Conservation (phyloP, 352 stramenopile genomes). For the Phytophthora kernoviae region DNA sequence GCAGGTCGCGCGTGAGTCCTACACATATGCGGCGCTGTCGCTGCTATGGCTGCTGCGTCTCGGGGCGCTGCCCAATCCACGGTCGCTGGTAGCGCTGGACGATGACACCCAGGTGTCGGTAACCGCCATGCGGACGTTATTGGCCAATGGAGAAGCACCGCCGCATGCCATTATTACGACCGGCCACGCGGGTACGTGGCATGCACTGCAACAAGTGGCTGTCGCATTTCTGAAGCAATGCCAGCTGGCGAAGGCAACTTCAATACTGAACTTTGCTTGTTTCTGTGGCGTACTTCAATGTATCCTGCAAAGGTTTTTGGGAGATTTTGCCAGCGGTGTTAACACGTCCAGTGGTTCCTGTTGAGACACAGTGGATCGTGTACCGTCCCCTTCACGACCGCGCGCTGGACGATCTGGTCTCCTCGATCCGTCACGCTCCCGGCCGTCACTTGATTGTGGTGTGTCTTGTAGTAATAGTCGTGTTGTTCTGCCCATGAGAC, state of each 20-base stretch:
- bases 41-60: slow-evolving; percentile 63
- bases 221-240: slow-evolving; percentile 7
- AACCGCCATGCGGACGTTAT: slow-evolving; percentile 5
- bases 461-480: slow-evolving; percentile 11
- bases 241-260: not conserved
- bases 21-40: slow-evolving; percentile 32
- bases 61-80: slow-evolving; percentile 39
- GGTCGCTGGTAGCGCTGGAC: slow-evolving; percentile 21
- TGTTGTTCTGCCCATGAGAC: not conserved
- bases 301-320: slow-evolving; percentile 44
- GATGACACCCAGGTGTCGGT: slow-evolving; percentile 15
- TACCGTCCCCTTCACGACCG: slow-evolving; percentile 57
- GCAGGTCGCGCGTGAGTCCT: slow-evolving; percentile 24
- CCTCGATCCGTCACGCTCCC: slow-evolving; percentile 34
- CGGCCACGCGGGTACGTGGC: slow-evolving; percentile 46
- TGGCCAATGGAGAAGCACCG: slow-evolving; percentile 5
- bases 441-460: slow-evolving; percentile 50
- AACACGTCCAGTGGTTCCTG: slow-evolving; percentile 26
- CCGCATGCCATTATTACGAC: slow-evolving; percentile 46
- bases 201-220: not conserved
- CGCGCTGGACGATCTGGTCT: slow-evolving; percentile 38
- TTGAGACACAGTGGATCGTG: slow-evolving; percentile 58
- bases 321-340: slow-evolving; percentile 55
- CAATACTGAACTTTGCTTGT: not conserved
- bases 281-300: not conserved